Evolutionary conservation across 192 early-diverging fungal genomes (phyloP).

Genomic region (Podila epigama): DNA sequence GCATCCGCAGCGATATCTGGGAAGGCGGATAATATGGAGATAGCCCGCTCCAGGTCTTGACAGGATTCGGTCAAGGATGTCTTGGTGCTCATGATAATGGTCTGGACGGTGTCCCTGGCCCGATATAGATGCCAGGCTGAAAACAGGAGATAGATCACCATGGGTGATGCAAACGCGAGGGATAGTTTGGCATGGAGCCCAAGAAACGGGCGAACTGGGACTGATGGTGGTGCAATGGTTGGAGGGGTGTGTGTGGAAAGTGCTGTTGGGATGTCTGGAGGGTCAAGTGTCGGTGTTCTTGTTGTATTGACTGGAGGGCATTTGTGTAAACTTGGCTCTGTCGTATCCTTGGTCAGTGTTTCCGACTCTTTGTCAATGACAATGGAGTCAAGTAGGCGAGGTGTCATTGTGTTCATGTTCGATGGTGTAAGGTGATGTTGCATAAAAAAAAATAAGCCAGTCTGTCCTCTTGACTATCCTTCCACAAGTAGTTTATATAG

Average conservation of each 20-base stretch:
- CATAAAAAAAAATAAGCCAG: no score
- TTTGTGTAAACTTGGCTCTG: no score
- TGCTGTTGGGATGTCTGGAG: background rate
- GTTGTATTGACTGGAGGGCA: no score
- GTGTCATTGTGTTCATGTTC: no score
- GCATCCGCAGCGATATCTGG: slow-evolving; percentile 19
- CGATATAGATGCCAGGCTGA: slow-evolving; percentile 28
- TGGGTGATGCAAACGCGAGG: slow-evolving; percentile 18
- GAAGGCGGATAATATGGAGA: slow-evolving; percentile 1
- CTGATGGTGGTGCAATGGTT: background rate
- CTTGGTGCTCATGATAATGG: slow-evolving; percentile 2
- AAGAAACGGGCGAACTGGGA: background rate
- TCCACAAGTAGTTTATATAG: no score
- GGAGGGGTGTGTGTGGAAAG: background rate
- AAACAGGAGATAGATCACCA: slow-evolving; percentile 17
- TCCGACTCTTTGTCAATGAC: no score
- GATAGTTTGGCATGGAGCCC: slow-evolving; percentile 33
- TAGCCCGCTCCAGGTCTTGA: slow-evolving; percentile 10
- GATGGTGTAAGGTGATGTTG: no score
- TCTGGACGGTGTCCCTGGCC: background rate
- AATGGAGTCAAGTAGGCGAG: no score
- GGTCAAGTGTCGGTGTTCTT: no score
- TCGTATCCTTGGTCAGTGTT: no score
- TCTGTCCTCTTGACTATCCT: no score
- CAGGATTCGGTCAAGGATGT: slow-evolving; percentile 7